Base-by-base conservation (phyloP, 1,284 basidiomycete genomes). In the Melanopsichium pennsylvanicum region DNA sequence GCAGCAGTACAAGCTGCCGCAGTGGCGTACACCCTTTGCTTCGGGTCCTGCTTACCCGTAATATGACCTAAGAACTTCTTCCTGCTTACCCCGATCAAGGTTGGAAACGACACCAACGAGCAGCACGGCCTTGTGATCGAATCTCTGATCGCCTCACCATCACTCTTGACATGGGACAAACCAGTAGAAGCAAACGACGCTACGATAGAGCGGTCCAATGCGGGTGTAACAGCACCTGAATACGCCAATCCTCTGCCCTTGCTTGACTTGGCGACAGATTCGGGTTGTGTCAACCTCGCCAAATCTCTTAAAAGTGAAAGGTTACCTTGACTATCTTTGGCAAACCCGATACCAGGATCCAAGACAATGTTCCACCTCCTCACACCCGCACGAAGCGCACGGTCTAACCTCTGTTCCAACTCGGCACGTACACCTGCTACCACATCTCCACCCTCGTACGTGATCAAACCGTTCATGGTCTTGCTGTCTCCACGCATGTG, bases 281-380 rank as follows among this genome's bases (percentile, higher is more conserved):
- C 48, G 15, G 64, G 40, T 4, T 45, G 45, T 2, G 64, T 68
- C 9, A 68, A 34, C 15, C 50, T 34, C 18, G 66, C 42, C 15
- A 69, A 48, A 21, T 63, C 59, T n/a, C 58, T 50, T 19, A 77
- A 50, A 2, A 96, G 77, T 54, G 85, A 84, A 21, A 95, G 71
- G 81, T 96, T 95, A 3, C 87, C 91, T 18, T 88, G 84, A 1
- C 88, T 81, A 0, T 88, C 86, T 82, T 98, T 98, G 78, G 94
- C 95, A 80, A 97, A 99, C 6, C 96, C 95, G 44, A 98, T 84
- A 0, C 96, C 95, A 0, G 95, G 93, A 82, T 97, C 96, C 12
- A 91, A 85, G 45, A 97, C 86, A 52, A 97, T 88, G 69, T 92
- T 86, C 95, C 95, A 99, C 26, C 92, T 82, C 48, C 90, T 85